Percentiles rank a stretch among this genome's conserved stretches.
phyloP scores from a whole-genome alignment of 345 rosid genomes.

The Dipteronia sinensis region DNA sequence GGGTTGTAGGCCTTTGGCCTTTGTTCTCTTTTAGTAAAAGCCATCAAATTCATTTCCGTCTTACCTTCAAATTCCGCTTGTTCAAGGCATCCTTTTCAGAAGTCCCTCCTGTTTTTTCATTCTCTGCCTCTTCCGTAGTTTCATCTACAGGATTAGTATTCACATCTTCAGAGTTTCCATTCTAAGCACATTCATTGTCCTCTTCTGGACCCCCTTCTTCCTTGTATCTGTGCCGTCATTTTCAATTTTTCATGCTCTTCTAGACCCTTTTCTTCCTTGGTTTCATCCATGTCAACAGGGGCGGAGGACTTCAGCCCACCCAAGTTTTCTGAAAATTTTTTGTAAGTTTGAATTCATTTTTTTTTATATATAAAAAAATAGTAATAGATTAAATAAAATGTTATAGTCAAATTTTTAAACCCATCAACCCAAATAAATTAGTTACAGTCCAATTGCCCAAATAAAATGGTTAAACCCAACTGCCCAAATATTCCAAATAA shows the following conservation, averaged over 20 bases:
- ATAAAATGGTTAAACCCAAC: no score
- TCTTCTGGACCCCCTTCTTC: conserved; percentile 53
- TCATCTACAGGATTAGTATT: conserved; percentile 44
- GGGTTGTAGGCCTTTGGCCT: no score
- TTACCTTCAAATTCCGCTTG: conserved; percentile 42
- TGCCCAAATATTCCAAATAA: no score
- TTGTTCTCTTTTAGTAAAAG: no score
- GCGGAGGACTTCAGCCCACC: no score
- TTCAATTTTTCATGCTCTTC: conserved; percentile 35
- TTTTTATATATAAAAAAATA: no score
- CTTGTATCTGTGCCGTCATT: conserved; percentile 34
- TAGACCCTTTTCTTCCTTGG: conserved; percentile 51
- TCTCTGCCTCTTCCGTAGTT: conserved; percentile 40
- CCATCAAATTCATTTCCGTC: conserved; percentile 36
- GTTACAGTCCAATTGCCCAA: no score
- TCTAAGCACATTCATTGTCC: conserved; percentile 43
- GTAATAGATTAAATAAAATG: no score
- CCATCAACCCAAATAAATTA: no score
- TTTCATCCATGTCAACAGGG: conserved; percentile 51
- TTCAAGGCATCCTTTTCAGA: conserved; percentile 44
- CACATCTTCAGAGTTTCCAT: conserved; percentile 43
- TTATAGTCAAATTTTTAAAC: no score
- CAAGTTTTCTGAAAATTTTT: no score
- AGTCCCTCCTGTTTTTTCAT: conserved; percentile 41
- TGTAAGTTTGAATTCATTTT: no score